phyloP scores from a whole-genome alignment of 495 filamentous ascomycete genomes.

The Usnea hakonensis region DNA sequence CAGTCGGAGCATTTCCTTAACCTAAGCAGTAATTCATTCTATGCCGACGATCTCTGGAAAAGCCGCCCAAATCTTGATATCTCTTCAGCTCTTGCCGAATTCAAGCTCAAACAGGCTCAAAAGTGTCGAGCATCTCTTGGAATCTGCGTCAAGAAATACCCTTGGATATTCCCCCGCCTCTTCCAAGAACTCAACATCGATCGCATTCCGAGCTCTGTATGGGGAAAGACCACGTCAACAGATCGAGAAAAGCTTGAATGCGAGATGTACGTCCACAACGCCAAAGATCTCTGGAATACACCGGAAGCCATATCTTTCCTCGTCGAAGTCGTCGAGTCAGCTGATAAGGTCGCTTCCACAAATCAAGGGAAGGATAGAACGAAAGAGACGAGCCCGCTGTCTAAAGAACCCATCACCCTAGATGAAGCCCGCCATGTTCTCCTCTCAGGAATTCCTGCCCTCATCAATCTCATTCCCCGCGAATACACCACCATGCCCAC shows the following conservation, averaged over 20 bases:
- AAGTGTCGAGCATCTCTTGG: constrained; percentile 55
- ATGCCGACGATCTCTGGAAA: constrained; percentile 39
- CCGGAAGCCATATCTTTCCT: constrained; percentile 63
- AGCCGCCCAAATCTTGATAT: constrained; percentile 59
- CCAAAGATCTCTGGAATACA: constrained; percentile 88
- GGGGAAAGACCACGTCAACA: constrained; percentile 65
- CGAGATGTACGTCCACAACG: constrained; percentile 68
- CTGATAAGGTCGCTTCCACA: constrained; percentile 26
- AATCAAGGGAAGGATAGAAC: constrained; percentile 6
- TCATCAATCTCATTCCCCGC: constrained; percentile 55
- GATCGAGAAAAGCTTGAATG: constrained; percentile 64
- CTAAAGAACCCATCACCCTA: constrained; percentile 45
- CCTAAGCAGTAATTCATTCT: constrained; percentile 51
- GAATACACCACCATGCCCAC: constrained; percentile 44
- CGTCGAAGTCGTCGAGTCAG: constrained; percentile 58
- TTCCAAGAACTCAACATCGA: constrained; percentile 70
- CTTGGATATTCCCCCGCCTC: constrained; percentile 73
- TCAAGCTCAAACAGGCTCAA: constrained; percentile 57
- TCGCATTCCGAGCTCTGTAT: constrained; percentile 64
- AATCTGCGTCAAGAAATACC: constrained; percentile 59
- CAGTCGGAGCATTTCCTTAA: constrained; percentile 71
- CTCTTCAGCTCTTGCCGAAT: constrained; percentile 64
- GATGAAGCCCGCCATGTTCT: constrained; percentile 73
- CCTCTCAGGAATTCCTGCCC: constrained; percentile 59
- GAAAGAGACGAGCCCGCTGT: constrained; percentile 3